phyloP scores from a whole-genome alignment of 257 asterid species.

The Marsdenia floribunda region DNA sequence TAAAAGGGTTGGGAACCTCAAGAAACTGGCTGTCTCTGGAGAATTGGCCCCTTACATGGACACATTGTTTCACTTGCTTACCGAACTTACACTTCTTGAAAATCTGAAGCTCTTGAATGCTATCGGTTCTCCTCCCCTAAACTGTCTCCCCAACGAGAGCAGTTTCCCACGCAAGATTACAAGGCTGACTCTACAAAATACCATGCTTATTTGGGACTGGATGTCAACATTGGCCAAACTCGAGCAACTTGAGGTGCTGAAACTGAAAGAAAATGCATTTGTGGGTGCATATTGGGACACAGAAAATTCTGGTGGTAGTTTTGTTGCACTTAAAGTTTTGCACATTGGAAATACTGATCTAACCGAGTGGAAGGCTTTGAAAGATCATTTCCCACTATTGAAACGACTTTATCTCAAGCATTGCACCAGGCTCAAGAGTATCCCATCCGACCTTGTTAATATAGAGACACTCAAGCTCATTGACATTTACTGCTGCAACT shows the following conservation, averaged over 20 bases:
- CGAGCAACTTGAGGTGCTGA: constrained; percentile 12
- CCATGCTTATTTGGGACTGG: no score
- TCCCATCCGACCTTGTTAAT: constrained; percentile 17
- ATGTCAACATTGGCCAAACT: constrained; percentile 3
- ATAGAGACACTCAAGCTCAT: constrained; percentile 16
- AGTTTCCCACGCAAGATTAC: constrained; percentile 13
- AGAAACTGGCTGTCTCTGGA: no score
- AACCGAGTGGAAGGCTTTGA: constrained; percentile 17
- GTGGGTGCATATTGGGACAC: constrained; percentile 13
- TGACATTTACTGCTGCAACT: constrained; percentile 17
- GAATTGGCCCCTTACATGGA: no score
- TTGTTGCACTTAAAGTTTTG: no score
- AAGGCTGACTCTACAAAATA: constrained; percentile 20
- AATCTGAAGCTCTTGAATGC: constrained; percentile 14
- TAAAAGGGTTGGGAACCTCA: no score
- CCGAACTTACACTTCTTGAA: background rate
- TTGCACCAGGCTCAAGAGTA: constrained; percentile 11
- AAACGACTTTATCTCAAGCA: constrained; percentile 13
- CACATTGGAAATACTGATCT: constrained; percentile 13
- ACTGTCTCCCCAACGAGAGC: constrained; percentile 9
- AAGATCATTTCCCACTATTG: constrained; percentile 14
- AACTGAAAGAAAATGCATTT: constrained; percentile 20
- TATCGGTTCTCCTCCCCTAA: background rate
- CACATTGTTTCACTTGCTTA: background rate
- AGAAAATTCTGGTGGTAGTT: constrained; percentile 7